Evolutionary conservation across 768 basidiomycete genomes (phyloP).

Genomic region (Mycena maculata): DNA sequence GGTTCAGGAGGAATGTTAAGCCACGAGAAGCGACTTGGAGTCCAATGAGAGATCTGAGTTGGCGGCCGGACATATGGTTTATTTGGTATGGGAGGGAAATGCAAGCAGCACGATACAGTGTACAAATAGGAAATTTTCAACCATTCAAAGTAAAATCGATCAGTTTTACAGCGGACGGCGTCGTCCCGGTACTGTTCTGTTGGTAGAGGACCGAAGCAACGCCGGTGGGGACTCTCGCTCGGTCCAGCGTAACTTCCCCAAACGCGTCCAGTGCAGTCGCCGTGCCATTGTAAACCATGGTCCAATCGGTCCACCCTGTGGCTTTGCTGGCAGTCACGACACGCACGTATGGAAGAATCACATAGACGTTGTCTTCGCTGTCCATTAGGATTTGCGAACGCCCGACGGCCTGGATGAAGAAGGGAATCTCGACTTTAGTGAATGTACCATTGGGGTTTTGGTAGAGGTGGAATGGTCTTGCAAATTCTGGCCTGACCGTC

Average conservation of each 20-base stretch:
- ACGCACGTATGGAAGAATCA: constrained; percentile 56
- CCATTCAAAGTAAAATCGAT: constrained; percentile 56
- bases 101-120: constrained; percentile 44
- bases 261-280: constrained; percentile 55
- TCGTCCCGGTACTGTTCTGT: constrained; percentile 53
- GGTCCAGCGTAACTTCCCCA: constrained; percentile 59
- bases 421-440: constrained; percentile 60
- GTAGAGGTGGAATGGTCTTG: constrained; percentile 57
- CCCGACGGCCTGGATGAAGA: constrained; percentile 55
- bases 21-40: constrained; percentile 88
- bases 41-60: constrained; percentile 74
- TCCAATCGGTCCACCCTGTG: constrained; percentile 60
- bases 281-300: constrained; percentile 55
- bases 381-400: constrained; percentile 61
- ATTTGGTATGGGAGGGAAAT: not conserved
- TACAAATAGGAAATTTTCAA: too few species aligned
- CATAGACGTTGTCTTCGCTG: constrained; percentile 54
- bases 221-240: constrained; percentile 51
- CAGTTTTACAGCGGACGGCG: constrained; percentile 54
- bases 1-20: constrained; percentile 91
- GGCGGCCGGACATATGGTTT: constrained; percentile 22
- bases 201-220: constrained; percentile 58
- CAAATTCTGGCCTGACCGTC: constrained; percentile 49
- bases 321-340: constrained; percentile 58
- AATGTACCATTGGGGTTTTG: constrained; percentile 53